phyloP scores from a whole-genome alignment of 2,329 filamentous ascomycete species.

The Colletotrichum destructivum region DNA sequence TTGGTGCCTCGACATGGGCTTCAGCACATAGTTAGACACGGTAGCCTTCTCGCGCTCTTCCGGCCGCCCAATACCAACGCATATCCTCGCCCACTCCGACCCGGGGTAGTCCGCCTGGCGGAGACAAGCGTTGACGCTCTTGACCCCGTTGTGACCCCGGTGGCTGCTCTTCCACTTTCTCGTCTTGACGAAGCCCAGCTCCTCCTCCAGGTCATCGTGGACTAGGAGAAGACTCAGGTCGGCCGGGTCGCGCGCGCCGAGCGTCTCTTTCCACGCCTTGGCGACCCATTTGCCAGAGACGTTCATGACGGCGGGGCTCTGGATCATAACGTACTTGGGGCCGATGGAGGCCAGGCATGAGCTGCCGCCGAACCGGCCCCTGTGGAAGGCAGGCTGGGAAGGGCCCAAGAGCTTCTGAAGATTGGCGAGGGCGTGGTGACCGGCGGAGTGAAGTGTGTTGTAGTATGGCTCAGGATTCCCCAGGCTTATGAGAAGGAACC shows the following conservation, averaged over 20 bases:
- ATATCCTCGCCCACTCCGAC: constrained; percentile 72
- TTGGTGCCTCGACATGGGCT: constrained; percentile 72
- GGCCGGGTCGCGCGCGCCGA: constrained; percentile 55
- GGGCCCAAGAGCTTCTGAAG: constrained; percentile 66
- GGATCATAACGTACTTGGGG: constrained; percentile 76
- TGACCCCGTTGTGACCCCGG: constrained; percentile 82
- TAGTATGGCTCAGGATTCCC: constrained; percentile 86
- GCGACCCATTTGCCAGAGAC: constrained; percentile 80
- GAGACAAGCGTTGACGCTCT: constrained; percentile 72
- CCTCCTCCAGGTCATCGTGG: constrained; percentile 89
- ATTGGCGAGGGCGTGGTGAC: constrained; percentile 81
- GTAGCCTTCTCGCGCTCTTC: constrained; percentile 74
- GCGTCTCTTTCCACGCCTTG: constrained; percentile 73
- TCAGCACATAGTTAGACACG: constrained; percentile 85
- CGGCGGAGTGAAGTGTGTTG: constrained; percentile 88
- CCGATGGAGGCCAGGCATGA: constrained; percentile 64
- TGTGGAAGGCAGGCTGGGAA: constrained; percentile 64
- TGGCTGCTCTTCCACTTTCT: constrained; percentile 75
- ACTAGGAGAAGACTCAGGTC: constrained; percentile 77
- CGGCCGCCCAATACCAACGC: constrained; percentile 91
- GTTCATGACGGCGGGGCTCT: constrained; percentile 89
- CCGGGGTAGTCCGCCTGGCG: constrained; percentile 57
- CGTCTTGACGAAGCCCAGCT: constrained; percentile 77
- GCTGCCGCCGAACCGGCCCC: constrained; percentile 64
- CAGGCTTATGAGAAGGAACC: constrained; percentile 86